Conservation (phyloP, 768 basidiomycete genomes). For the Mrakia gelida region DNA sequence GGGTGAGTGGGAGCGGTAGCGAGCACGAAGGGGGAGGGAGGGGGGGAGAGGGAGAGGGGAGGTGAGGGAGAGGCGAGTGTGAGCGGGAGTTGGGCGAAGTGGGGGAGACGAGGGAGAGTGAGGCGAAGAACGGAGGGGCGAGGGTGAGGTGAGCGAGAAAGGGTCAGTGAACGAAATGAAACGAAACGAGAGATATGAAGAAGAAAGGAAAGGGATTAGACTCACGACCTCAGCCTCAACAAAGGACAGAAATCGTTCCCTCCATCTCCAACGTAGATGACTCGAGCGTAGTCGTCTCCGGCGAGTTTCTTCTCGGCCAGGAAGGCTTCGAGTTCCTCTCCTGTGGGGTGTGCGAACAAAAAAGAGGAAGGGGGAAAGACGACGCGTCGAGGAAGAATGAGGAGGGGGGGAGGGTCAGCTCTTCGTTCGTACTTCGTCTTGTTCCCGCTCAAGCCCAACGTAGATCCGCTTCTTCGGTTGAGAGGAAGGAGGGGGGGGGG, state of each 20-base stretch:
- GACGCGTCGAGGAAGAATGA: neutral
- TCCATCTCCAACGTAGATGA: conserved; percentile 91
- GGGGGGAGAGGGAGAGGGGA: neutral
- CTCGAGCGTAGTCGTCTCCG: conserved; percentile 56
- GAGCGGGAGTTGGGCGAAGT: neutral
- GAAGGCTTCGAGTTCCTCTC: conserved; percentile 87
- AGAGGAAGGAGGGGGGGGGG: no score
- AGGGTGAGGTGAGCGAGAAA: no score
- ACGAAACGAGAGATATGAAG: no score
- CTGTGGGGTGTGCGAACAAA: conserved; percentile 51
- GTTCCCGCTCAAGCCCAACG: neutral
- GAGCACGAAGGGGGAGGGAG: neutral
- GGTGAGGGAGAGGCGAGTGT: neutral
- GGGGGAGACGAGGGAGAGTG: no score
- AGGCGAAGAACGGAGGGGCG: no score
- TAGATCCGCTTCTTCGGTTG: no score
- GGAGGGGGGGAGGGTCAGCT: neutral
- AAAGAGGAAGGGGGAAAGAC: no score
- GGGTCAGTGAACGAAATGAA: no score
- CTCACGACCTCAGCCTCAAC: conserved; percentile 59
- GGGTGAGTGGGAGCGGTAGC: conserved; percentile 46
- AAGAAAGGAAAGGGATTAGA: neutral
- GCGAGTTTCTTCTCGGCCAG: conserved; percentile 54
- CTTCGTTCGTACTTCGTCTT: no score
- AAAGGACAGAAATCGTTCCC: conserved; percentile 93